Evolutionary conservation across 2,329 filamentous ascomycete species (phyloP).

Genomic region (Thielaviopsis musarum): DNA sequence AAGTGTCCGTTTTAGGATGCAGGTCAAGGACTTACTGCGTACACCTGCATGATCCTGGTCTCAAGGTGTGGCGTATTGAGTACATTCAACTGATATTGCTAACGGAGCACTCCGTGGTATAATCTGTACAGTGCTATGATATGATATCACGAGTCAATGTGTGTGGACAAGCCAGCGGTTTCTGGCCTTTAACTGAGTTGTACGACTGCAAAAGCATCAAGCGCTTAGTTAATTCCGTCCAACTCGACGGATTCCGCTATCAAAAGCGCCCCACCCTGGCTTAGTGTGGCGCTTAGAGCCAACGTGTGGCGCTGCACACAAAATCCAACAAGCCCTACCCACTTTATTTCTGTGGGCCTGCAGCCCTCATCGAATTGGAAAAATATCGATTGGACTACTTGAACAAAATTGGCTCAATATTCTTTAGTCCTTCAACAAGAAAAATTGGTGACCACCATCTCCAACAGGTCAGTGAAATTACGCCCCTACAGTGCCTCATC

Average conservation of each 20-base stretch:
- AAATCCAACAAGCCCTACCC: conserved; percentile 4
- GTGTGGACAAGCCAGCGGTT: too few species aligned
- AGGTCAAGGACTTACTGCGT: neutral
- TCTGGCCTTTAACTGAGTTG: too few species aligned
- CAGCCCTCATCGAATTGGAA: conserved; percentile 10
- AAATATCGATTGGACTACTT: conserved; percentile 1
- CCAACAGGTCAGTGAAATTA: conserved; percentile 29
- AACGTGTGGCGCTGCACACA: neutral
- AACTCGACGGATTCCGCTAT: neutral
- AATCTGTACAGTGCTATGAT: too few species aligned
- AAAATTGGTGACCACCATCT: conserved; percentile 30
- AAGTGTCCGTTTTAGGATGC: neutral
- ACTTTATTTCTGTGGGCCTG: neutral
- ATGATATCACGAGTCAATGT: too few species aligned
- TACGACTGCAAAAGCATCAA: too few species aligned
- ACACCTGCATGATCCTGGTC: neutral
- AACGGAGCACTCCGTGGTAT: too few species aligned
- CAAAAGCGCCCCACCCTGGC: neutral
- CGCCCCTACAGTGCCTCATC: neutral
- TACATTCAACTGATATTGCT: too few species aligned
- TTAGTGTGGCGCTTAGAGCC: neutral
- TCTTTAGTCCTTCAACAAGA: conserved; percentile 21
- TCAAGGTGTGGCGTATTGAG: too few species aligned
- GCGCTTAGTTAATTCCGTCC: neutral
- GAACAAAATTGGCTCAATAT: conserved; percentile 1